phyloP scores from a whole-genome alignment of 2,329 filamentous ascomycete genomes.

The Cephalotrichum gorgonifer region DNA sequence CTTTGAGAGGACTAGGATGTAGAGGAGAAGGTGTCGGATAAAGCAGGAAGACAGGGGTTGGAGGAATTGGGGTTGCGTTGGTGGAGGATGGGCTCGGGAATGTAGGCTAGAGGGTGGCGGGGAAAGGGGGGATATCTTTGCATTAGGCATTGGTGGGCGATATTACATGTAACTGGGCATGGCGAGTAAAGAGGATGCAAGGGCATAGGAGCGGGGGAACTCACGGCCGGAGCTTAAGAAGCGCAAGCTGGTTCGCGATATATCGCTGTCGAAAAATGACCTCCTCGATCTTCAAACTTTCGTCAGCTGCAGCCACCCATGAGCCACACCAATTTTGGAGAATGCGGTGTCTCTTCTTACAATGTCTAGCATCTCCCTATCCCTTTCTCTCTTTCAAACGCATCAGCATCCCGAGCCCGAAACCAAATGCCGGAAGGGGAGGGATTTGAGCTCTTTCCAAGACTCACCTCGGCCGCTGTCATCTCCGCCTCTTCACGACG shows the following conservation, averaged over 20 bases:
- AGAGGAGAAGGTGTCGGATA: neutral
- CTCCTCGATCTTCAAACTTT: neutral
- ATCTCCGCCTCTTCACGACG: too few relatives aligned
- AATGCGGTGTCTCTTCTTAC: neutral
- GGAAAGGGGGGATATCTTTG: too few relatives aligned
- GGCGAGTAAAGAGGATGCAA: neutral
- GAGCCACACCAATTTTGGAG: neutral
- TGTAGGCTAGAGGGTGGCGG: too few relatives aligned
- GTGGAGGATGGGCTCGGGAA: too few relatives aligned
- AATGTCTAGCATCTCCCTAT: neutral
- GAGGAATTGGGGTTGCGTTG: too few relatives aligned
- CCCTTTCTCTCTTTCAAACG: too few relatives aligned
- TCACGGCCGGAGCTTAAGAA: neutral
- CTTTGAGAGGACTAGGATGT: neutral
- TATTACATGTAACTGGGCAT: neutral
- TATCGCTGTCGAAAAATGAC: neutral
- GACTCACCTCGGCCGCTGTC: too few relatives aligned
- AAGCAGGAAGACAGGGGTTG: neutral
- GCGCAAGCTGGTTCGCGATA: conserved; percentile 1
- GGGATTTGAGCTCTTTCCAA: too few relatives aligned
- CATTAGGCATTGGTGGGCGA: too few relatives aligned
- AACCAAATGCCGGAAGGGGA: too few relatives aligned
- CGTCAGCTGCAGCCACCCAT: neutral
- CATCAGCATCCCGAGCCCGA: too few relatives aligned
- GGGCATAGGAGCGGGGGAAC: neutral